Percentiles rank a stretch among this genome's conserved stretches.
phyloP scores from a whole-genome alignment of 2,329 filamentous ascomycete species.

The Xylariaceae sp. region DNA sequence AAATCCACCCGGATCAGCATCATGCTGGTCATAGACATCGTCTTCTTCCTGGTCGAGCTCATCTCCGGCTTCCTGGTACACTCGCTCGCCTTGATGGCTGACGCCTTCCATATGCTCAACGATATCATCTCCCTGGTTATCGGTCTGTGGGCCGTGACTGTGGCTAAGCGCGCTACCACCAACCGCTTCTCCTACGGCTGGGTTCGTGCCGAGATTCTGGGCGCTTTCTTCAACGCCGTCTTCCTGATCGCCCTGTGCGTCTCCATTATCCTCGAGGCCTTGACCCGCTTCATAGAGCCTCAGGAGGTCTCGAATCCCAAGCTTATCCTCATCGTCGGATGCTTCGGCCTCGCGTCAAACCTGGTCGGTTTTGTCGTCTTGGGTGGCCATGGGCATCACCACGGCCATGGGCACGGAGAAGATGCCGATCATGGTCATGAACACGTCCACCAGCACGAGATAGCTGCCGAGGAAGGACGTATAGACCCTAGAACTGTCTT shows the following conservation, averaged over 20 bases:
- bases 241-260: slow-evolving; percentile 95
- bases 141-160: slow-evolving; percentile 90
- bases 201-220: slow-evolving; percentile 94
- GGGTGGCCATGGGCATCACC: slow-evolving; percentile 83
- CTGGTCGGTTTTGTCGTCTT: slow-evolving; percentile 84
- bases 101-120: slow-evolving; percentile 99
- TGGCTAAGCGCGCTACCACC: slow-evolving; percentile 76
- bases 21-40: slow-evolving; percentile 82
- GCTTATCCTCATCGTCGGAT: slow-evolving; percentile 86
- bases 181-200: slow-evolving; percentile 96
- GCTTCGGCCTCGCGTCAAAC: slow-evolving; percentile 79
- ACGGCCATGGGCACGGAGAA: slow-evolving; percentile 54
- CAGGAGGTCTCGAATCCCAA: slow-evolving; percentile 80
- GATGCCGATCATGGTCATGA: slow-evolving; percentile 44
- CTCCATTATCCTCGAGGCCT: slow-evolving; percentile 91
- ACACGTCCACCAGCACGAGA: slow-evolving; percentile 34
- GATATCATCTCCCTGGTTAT: slow-evolving; percentile 93
- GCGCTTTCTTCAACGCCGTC: slow-evolving; percentile 93
- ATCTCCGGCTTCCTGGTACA: slow-evolving; percentile 79
- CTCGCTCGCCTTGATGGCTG: slow-evolving; percentile 88
- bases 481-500: slow-evolving; percentile 37
- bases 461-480: slow-evolving; percentile 48
- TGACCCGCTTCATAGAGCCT: slow-evolving; percentile 86
- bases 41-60: slow-evolving; percentile 88
- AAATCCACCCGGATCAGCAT: slow-evolving; percentile 90